Evolutionary conservation across 345 rosid species (phyloP).

Genomic region (Jatropha curcas): DNA sequence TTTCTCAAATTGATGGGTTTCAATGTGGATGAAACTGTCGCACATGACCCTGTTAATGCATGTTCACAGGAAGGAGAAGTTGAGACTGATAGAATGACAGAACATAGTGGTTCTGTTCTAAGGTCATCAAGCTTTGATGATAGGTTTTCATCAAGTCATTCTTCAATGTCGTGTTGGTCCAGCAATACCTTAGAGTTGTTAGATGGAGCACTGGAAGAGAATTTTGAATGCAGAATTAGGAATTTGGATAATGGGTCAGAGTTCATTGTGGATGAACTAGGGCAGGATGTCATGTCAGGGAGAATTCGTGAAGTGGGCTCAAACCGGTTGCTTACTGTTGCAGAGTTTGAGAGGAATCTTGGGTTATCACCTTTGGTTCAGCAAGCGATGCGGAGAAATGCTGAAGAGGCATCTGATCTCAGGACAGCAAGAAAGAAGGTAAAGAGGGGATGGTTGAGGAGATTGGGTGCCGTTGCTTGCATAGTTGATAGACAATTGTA

Average conservation of each 20-base stretch:
- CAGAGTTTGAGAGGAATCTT: slow-evolving; percentile 18
- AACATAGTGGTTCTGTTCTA: slow-evolving; percentile 11
- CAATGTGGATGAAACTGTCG: neutral
- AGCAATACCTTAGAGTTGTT: slow-evolving; percentile 23
- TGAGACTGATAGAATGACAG: slow-evolving; percentile 10
- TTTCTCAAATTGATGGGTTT: slow-evolving; percentile 22
- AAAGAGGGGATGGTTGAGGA: slow-evolving; percentile 28
- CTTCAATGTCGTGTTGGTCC: slow-evolving; percentile 24
- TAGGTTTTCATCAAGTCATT: slow-evolving; percentile 32
- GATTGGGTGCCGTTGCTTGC: slow-evolving; percentile 18
- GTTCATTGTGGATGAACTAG: slow-evolving; percentile 18
- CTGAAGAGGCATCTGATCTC: neutral
- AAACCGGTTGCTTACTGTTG: slow-evolving; percentile 1
- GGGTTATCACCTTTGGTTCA: slow-evolving; percentile 25
- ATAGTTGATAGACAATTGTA: slow-evolving; percentile 16
- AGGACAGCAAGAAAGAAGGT: slow-evolving; percentile 5
- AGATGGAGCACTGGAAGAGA: slow-evolving; percentile 14
- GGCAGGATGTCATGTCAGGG: slow-evolving; percentile 10
- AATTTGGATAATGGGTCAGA: slow-evolving; percentile 21
- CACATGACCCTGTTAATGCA: neutral
- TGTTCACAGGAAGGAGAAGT: slow-evolving; percentile 6
- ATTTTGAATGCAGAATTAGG: slow-evolving; percentile 11
- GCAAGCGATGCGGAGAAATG: slow-evolving; percentile 13
- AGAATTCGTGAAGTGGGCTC: slow-evolving; percentile 21
- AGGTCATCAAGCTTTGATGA: slow-evolving; percentile 27